Evolutionary conservation across 495 filamentous ascomycete genomes (phyloP), one percentile per base, ranked within the genome.

Genomic region (Aspergillus avenaceus): DNA sequence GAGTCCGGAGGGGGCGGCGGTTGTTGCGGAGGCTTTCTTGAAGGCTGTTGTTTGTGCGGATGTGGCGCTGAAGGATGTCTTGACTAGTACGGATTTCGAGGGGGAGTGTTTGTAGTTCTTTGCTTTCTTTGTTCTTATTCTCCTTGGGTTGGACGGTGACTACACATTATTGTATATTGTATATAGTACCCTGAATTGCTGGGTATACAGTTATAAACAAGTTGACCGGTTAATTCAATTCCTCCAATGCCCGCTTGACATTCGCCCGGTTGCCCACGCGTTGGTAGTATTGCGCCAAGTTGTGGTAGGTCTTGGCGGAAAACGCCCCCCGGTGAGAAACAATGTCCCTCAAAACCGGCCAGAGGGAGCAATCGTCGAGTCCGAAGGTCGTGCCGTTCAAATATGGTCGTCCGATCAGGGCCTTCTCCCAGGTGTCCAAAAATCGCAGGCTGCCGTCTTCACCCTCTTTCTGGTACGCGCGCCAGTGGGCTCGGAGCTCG

Each of bases 361-460:
- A 90, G 8, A 88, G 68, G 0, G 82, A 80, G 57, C 81, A 89
- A 61, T 92, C 88, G 8, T 82, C 85, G 13, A 88, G 72, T 2
- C 77, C 75, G 13, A 85, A 74, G 1, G 53, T 52, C 0, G 64
- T 48, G 0, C 84, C 85, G 13, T 79, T 78, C 5, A 87, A 78
- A 53, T 84, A 88, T 24, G 69, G 61, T 41, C 63, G 65, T 18
- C 73, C 72, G 4, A 61, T 53, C 2, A 80, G 63, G 44, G 65
- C 63, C 9, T 44, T 47, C 40, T 85, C 80, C 78, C 82, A 87
- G 1, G 62, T 44, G 0, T 61, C 51, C 12, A 84, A 29, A 5
- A 36, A 41, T 0, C 60, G 46, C 25, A 63, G 59, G 1, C 14
- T 42, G 4, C 60, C 57, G 0, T 59, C 56, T 41, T 46, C 11